Base-by-base conservation (phyloP, 2,329 filamentous ascomycete species). In the Stachybotrys echinatus region DNA sequence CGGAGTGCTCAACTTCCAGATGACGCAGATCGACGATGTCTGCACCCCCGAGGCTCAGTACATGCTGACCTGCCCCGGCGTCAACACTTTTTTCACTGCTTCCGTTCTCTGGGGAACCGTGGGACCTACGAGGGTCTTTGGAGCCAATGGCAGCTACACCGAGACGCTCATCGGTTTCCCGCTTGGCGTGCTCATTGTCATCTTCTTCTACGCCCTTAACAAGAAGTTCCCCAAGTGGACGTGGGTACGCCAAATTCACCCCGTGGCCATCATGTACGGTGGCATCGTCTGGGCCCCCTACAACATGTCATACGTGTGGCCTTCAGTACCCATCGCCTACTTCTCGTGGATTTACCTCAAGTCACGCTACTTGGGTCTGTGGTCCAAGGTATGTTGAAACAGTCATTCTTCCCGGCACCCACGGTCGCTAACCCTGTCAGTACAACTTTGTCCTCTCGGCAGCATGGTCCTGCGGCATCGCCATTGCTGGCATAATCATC, bases 81-180 rank as follows among this genome's bases (percentile, higher is more conserved):
- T 77, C 56, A 78, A 77, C 59, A 77, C 75, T 4, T 80, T 80
- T 61, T 82, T 80, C 62, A 81, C 77, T 1, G 76, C 78, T 2
- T 74, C 76, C 0, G 72, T 81, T 0, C 66, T 81, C 4, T 81
- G 77, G 76, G 78, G 77, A 21, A 77, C 75, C 2, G 72, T 81
- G 37, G 76, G 77, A 0, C 75, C 76, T 0, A 65, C 65, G 51
- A 75, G 74, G 59, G 70, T 80, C 23, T 81, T 76, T 53, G 76
- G 77, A 3, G 63, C 64, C 19, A 61, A 70, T 10, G 74, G 75
- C 7, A 69, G 73, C 49, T 81, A 81, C 61, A 72, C 68, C 3
- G 63, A 70, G 45, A 70, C 74, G 0, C 60, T 80, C 23, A 56
- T 75, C 10, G 76, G 76, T 3, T 81, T 80, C 55, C 75, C 76